These are phyloP conservation scores for Pachyrhizus erosus DNA, from an alignment of 306 rosid species.

Conservation along the genomic window DNA sequence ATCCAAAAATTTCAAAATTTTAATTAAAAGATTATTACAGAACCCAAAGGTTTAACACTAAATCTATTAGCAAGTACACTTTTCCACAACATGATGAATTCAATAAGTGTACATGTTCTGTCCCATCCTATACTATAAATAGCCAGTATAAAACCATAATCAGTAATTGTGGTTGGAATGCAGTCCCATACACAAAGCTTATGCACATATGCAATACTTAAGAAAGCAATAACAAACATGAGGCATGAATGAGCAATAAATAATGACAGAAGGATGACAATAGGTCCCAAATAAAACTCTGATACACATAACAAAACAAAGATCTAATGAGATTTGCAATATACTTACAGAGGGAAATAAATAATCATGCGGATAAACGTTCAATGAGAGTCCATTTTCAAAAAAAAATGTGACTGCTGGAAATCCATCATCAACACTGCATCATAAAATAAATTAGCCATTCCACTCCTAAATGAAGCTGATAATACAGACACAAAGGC, in stretches of 20 bases:
- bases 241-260: constrained; percentile 4
- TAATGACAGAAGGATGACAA: constrained; percentile 17
- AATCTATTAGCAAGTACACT: not conserved
- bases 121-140: not conserved
- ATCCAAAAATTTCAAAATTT: not conserved
- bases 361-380: constrained; percentile 94
- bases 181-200: constrained; percentile 28
- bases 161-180: constrained; percentile 8
- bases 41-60: not conserved
- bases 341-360: constrained; percentile 82
- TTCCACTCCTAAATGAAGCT: constrained; percentile 23
- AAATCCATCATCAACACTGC: constrained; percentile 94
- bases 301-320: constrained; percentile 21
- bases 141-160: not conserved
- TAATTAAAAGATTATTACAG: not conserved
- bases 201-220: constrained; percentile 18
- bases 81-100: not conserved
- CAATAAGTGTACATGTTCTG: not conserved
- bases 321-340: not conserved
- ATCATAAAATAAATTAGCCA: constrained; percentile 43
- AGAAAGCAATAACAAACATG: constrained; percentile 13
- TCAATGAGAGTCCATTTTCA: constrained; percentile 82
- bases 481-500: constrained; percentile 32
- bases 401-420: constrained; percentile 83
- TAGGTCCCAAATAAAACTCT: constrained; percentile 23